Conservation (phyloP, 202 grass and related monocot species). For the Zizania palustris region DNA sequence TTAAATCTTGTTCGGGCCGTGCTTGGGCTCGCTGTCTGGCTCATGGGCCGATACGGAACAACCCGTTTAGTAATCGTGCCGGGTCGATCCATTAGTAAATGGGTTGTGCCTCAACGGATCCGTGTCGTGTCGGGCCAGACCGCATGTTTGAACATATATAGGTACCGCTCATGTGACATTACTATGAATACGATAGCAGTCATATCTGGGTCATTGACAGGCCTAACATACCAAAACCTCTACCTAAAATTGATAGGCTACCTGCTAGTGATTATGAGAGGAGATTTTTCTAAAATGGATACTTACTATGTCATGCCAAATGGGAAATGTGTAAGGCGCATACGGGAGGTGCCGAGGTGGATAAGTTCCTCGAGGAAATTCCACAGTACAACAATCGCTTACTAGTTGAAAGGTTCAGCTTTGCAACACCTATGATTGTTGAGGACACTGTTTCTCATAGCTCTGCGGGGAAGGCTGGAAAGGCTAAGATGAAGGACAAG, state of each 20-base stretch:
- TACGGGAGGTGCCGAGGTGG: constrained; percentile 62
- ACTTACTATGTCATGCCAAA: constrained; percentile 83
- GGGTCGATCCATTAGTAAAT: too few species aligned
- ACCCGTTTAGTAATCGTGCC: too few species aligned
- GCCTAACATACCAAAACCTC: constrained; percentile 82
- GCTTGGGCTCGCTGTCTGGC: too few species aligned
- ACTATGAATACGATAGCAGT: constrained; percentile 71
- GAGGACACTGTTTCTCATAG: constrained; percentile 72
- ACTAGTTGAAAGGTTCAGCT: constrained; percentile 66
- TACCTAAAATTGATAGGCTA: constrained; percentile 62
- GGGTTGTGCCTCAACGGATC: too few species aligned
- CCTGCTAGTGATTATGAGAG: constrained; percentile 63
- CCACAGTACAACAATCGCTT: constrained; percentile 65
- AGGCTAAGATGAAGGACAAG: constrained; percentile 57
- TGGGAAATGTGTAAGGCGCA: constrained; percentile 64
- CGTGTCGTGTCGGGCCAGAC: too few species aligned
- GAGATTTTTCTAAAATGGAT: constrained; percentile 85
- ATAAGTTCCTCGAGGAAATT: constrained; percentile 70
- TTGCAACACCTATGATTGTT: constrained; percentile 66
- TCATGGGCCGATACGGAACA: too few species aligned
- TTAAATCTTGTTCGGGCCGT: too few species aligned
- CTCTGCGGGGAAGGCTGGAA: constrained; percentile 49
- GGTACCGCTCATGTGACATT: too few species aligned
- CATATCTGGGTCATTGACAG: constrained; percentile 84
- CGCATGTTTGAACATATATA: too few species aligned